A percentile compares a stretch with the other conserved stretches of the same genome.
phyloP scores from a whole-genome alignment of 1,284 basidiomycete species.

The Trichosporon coremiiforme region DNA sequence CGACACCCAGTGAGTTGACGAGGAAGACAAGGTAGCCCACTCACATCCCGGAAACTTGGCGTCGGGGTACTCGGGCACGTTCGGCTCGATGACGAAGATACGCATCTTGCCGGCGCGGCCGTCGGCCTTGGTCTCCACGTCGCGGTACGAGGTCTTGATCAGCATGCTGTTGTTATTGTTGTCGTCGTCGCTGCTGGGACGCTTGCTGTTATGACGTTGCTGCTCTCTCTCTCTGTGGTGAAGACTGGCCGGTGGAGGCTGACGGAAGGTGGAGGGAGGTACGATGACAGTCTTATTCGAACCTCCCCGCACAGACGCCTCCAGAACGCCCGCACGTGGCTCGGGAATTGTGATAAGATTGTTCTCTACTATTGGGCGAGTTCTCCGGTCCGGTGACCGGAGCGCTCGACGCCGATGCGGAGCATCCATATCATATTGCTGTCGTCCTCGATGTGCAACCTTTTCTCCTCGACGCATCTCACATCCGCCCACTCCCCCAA shows the following conservation, averaged over 20 bases:
- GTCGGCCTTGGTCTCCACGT: slow-evolving; percentile 69
- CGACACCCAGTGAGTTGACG: too few relatives aligned
- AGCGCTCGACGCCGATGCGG: not conserved
- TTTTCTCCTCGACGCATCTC: not conserved
- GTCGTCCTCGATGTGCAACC: not conserved
- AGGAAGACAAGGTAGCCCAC: too few relatives aligned
- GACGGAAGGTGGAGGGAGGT: not conserved
- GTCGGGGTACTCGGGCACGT: slow-evolving; percentile 54
- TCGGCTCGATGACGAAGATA: slow-evolving; percentile 60
- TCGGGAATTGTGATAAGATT: slow-evolving; percentile 17
- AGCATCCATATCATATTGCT: not conserved
- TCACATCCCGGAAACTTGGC: slow-evolving; percentile 57
- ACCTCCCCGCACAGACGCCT: not conserved
- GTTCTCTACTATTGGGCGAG: not conserved
- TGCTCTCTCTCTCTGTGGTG: too few relatives aligned
- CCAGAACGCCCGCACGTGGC: not conserved
- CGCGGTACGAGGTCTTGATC: slow-evolving; percentile 73
- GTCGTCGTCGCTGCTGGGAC: too few relatives aligned
- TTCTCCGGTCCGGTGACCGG: slow-evolving; percentile 9
- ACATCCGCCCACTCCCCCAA: not conserved
- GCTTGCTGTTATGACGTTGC: not conserved
- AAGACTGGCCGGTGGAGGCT: not conserved
- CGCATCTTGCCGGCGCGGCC: slow-evolving; percentile 69
- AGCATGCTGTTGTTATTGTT: slow-evolving; percentile 63
- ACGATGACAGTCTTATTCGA: slow-evolving; percentile 1